Evolutionary conservation across 192 early-diverging fungal genomes (phyloP).

Genomic region (Paraglomus brasilianum): DNA sequence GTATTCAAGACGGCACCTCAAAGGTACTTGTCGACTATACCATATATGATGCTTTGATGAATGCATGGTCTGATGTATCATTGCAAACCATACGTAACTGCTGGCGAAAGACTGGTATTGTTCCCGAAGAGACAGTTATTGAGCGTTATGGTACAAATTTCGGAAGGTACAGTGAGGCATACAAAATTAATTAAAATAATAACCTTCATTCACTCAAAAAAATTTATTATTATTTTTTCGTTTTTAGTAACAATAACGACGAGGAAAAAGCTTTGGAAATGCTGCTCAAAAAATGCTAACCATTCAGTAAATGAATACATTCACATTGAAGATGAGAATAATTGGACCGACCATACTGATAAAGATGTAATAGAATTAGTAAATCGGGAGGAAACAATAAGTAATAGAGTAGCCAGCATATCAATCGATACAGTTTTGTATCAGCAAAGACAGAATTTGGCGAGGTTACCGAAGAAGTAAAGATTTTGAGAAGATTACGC

Average conservation of each 20-base stretch:
- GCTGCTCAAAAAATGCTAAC: background rate
- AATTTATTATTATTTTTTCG: no score
- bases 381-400: background rate
- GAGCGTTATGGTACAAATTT: no score
- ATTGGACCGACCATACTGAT: no score
- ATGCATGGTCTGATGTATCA: no score
- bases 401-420: background rate
- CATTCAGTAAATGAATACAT: conserved; percentile 7
- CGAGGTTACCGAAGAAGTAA: background rate
- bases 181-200: no score
- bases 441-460: conserved; percentile 12
- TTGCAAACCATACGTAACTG: no score
- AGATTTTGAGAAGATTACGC: background rate
- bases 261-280: background rate
- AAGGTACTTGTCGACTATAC: background rate
- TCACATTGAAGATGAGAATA: background rate
- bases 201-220: background rate
- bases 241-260: background rate
- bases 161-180: no score
- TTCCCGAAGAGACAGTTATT: no score
- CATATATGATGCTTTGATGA: background rate
- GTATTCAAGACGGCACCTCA: conserved; percentile 2
- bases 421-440: background rate
- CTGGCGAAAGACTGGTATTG: no score
- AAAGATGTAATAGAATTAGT: background rate